Evolutionary conservation across 768 basidiomycete genomes (phyloP), one percentile per base, ranked within the genome.

Genomic region (Psilocybe cubensis): DNA sequence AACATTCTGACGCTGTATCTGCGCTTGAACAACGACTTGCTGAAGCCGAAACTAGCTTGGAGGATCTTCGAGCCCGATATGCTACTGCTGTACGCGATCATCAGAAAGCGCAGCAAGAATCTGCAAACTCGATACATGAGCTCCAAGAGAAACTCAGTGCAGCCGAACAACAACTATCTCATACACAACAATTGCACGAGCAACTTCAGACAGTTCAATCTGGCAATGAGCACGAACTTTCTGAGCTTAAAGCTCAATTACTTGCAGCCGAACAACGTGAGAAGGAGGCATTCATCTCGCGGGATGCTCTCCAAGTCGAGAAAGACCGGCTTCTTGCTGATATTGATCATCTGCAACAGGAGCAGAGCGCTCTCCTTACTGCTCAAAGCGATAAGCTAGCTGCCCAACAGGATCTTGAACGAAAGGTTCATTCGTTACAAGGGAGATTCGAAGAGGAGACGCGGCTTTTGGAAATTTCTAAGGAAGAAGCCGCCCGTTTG

Each of bases 401-500:
- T 4, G 51, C 53, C n/a, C 62, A 67, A 52, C 66, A 64, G 38
- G 67, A 70, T 35, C 61, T 73, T 60, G 72, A 79, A 65, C 67
- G 70, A 41, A 68, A 76, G 60, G 63, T 76, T 53, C 57, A 68
- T 23, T 66, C 70, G 35, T 67, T 80, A 1, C 73, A 75, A 56
- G 63, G 65, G 11, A 66, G 73, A 56, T 66, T 78, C 28, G 71
- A 77, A 29, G 72, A 70, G 28, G 69, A 75, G 38, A 65, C 69
- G 17, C 68, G 71, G 18, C 65, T 77, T 40, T 72, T 83, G 21
- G 72, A 79, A 23, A 64, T 68, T 25, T 70, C 72, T 23, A 68
- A 72, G 28, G 71, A 75, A 45, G 78, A 77, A 52, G 75, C 73
- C 20, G 68, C 72, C 44, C 70, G 70, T 24, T 68, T 84, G 33